Evolutionary conservation across 2,329 filamentous ascomycete species (phyloP), one percentile per base, ranked within the genome.

Genomic region (Cladophialophora yegresii): DNA sequence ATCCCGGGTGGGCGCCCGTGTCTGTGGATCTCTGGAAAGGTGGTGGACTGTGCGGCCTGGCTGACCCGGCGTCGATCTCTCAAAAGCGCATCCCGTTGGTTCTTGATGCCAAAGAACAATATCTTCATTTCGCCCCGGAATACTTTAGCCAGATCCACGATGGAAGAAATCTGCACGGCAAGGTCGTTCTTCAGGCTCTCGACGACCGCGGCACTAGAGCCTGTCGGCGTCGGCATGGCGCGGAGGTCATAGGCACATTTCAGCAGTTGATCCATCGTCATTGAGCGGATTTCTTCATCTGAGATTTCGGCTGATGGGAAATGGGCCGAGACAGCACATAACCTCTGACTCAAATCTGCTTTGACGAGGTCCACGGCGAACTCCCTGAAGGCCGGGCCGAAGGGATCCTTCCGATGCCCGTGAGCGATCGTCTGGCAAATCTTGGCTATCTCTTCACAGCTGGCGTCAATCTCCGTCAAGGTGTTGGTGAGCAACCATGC

Each of bases 361-460:
- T 51, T 64, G 47, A 68, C 51, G 5, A 68, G 49, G 3, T 65
- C 63, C 16, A 47, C 54, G 7, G 65, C 57, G 28, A 58, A 53
- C n/a, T 55, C 61, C 32, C 64, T 65, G 23, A 69, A 59, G 13
- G 23, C 36, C 13, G 43, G 33, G 26, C 36, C 26, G 40, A 70
- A 70, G 13, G 68, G 68, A 45, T 68, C 62, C 32, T 65, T 54
- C 47, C 61, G 62, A 45, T 50, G 40, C 13, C 67, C 58, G 28
- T 62, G 56, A 30, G 65, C 65, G 13, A 70, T 53, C 22, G 58
- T 63, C 54, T 55, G 67, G 51, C 60, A 69, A 28, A 61, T 55
- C 5, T 58, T 64, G 22, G 62, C 54, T 30, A 70, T 61, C 30
- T 67, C 64, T 20, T 61, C 61, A 57, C 68, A 70, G 23, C 59